phyloP scores from a whole-genome alignment of 2,329 filamentous ascomycete genomes.

The Balansia obtecta region DNA sequence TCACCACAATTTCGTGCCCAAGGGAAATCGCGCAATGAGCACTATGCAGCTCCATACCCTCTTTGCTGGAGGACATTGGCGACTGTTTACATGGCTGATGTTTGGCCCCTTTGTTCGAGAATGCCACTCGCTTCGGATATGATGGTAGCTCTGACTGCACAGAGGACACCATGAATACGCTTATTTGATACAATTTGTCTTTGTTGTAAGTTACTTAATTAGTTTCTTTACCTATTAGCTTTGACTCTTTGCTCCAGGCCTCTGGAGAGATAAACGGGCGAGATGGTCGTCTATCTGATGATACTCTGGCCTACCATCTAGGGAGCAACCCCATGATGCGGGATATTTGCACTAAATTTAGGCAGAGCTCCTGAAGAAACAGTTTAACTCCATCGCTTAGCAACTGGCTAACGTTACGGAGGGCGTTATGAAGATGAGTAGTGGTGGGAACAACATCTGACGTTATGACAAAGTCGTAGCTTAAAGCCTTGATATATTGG shows the following conservation, averaged over 20 bases:
- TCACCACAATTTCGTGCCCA: too few species aligned
- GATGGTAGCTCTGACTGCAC: too few species aligned
- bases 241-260: background rate
- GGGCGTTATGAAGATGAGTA: constrained; percentile 10
- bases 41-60: too few species aligned
- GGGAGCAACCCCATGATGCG: constrained; percentile 2
- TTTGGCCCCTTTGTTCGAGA: background rate
- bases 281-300: background rate
- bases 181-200: background rate
- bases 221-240: background rate
- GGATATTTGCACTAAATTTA: background rate
- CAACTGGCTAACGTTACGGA: constrained; percentile 6
- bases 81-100: background rate
- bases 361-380: constrained; percentile 5
- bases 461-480: constrained; percentile 28
- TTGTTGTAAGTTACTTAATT: background rate
- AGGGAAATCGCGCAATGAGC: too few species aligned
- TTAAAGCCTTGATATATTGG: constrained; percentile 19
- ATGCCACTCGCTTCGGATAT: background rate
- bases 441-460: constrained; percentile 27
- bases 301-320: background rate
- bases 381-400: constrained; percentile 4
- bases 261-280: background rate
- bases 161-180: background rate
- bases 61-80: too few species aligned